A percentile compares a stretch with the other conserved stretches of the same genome.
Evolutionary conservation across 2,329 filamentous ascomycete genomes (phyloP).

Genomic region (Madurella fahalii): DNA sequence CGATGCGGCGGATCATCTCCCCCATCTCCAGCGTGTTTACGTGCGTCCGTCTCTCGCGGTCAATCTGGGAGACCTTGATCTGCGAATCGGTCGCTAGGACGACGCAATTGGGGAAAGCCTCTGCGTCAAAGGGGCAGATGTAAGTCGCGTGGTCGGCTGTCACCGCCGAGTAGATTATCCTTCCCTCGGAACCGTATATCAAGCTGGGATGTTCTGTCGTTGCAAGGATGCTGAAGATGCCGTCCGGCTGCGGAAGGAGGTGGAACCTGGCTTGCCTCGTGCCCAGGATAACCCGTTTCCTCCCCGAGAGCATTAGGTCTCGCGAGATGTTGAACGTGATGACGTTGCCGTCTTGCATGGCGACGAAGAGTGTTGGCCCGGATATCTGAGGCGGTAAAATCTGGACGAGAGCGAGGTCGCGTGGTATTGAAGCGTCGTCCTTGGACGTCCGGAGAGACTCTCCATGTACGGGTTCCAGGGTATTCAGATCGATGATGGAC

Average conservation of each 20-base stretch:
- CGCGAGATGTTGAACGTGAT: constrained; percentile 72
- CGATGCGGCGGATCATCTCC: constrained; percentile 80
- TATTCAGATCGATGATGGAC: constrained; percentile 65
- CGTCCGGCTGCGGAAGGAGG: constrained; percentile 64
- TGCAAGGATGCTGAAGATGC: constrained; percentile 77
- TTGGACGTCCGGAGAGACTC: constrained; percentile 56
- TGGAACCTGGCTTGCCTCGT: constrained; percentile 81
- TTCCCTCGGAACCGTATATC: constrained; percentile 83
- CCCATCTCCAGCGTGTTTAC: constrained; percentile 74
- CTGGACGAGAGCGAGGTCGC: constrained; percentile 75
- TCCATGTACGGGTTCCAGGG: constrained; percentile 58
- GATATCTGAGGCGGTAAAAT: constrained; percentile 58
- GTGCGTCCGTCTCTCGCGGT: constrained; percentile 82
- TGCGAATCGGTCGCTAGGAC: constrained; percentile 73
- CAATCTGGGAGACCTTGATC: constrained; percentile 75
- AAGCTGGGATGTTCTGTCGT: constrained; percentile 92
- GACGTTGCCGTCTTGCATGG: constrained; percentile 89
- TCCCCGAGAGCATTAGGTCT: constrained; percentile 61
- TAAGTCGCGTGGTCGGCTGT: constrained; percentile 81
- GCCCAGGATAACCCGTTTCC: constrained; percentile 80
- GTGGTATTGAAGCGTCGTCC: constrained; percentile 73
- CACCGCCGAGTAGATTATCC: constrained; percentile 88
- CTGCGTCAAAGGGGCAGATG: constrained; percentile 77
- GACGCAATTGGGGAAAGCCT: constrained; percentile 75
- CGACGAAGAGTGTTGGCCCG: constrained; percentile 75